A percentile compares a stretch with the other conserved stretches of the same genome.
Evolutionary conservation across 1,284 basidiomycete species (phyloP).

Genomic region (Naganishia cerealis): DNA sequence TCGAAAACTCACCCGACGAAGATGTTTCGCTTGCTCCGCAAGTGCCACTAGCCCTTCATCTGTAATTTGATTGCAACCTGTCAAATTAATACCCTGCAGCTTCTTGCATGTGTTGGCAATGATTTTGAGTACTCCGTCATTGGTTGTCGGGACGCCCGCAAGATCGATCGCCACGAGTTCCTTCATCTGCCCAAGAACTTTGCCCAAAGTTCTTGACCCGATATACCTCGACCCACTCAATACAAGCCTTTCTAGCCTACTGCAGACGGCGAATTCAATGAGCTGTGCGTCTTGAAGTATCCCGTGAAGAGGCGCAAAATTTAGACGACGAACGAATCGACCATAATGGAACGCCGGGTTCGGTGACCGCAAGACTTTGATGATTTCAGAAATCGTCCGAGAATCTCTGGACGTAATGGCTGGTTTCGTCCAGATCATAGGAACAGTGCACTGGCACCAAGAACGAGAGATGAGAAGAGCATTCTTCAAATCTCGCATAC

Average conservation of each 20-base stretch:
- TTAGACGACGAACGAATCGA: conserved; percentile 83
- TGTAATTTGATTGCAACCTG: conserved; percentile 77
- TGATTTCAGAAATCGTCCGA: conserved; percentile 37
- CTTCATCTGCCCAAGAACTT: conserved; percentile 69
- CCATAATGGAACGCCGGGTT: conserved; percentile 83
- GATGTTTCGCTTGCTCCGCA: conserved; percentile 69
- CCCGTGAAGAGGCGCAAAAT: conserved; percentile 73
- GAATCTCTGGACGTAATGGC: conserved; percentile 68
- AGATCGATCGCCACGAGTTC: conserved; percentile 88
- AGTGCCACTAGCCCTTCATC: conserved; percentile 75
- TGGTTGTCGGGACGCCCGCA: conserved; percentile 68
- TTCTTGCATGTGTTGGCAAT: conserved; percentile 71
- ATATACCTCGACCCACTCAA: conserved; percentile 78
- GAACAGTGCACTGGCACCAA: conserved; percentile 95
- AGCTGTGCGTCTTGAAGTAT: conserved; percentile 79
- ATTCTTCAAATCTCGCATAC: conserved; percentile 70
- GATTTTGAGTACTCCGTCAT: conserved; percentile 68
- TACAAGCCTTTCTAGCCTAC: conserved; percentile 84
- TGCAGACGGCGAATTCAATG: conserved; percentile 70
- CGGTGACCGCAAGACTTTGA: conserved; percentile 39
- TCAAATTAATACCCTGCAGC: conserved; percentile 89
- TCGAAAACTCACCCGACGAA: conserved; percentile 61
- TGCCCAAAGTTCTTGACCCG: conserved; percentile 66
- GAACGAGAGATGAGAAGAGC: conserved; percentile 79
- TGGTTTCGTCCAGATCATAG: conserved; percentile 91